Conservation (phyloP, 257 asterid species). For the Solanum chmielewskii region DNA sequence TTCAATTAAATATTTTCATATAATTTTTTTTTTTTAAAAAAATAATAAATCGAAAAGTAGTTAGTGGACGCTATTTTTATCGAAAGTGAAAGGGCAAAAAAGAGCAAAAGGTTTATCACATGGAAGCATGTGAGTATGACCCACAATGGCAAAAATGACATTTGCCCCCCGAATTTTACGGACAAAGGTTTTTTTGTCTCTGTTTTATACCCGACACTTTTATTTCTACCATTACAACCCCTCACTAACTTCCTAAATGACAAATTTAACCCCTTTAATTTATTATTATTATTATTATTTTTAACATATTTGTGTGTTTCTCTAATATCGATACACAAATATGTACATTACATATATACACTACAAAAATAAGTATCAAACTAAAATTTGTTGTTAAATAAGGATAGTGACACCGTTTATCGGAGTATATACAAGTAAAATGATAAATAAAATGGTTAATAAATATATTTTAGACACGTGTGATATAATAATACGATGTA, state of each 20-base stretch:
- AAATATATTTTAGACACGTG: too few species aligned
- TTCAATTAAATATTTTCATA: neutral
- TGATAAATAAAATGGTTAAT: too few species aligned
- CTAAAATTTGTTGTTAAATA: neutral
- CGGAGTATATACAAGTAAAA: too few species aligned
- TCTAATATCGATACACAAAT: neutral
- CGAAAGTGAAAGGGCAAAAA: neutral
- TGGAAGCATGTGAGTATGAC: slow-evolving; percentile 67
- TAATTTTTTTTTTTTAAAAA: neutral
- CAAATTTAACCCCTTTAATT: too few species aligned
- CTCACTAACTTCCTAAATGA: neutral
- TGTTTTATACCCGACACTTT: slow-evolving; percentile 6
- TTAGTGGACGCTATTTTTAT: neutral
- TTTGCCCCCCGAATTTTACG: slow-evolving; percentile 44
- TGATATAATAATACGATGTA: too few species aligned
- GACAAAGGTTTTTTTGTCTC: slow-evolving; percentile 41
- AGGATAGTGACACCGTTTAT: neutral
- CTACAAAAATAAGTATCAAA: neutral
- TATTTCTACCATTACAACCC: neutral
- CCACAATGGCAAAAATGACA: slow-evolving; percentile 41
- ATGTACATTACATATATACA: neutral
- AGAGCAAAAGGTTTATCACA: slow-evolving; percentile 22
- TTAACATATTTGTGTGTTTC: neutral
- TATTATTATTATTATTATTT: neutral
- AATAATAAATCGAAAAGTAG: neutral